Conservation (phyloP, 2,329 filamentous ascomycete genomes). For the Ampelomyces quisqualis region DNA sequence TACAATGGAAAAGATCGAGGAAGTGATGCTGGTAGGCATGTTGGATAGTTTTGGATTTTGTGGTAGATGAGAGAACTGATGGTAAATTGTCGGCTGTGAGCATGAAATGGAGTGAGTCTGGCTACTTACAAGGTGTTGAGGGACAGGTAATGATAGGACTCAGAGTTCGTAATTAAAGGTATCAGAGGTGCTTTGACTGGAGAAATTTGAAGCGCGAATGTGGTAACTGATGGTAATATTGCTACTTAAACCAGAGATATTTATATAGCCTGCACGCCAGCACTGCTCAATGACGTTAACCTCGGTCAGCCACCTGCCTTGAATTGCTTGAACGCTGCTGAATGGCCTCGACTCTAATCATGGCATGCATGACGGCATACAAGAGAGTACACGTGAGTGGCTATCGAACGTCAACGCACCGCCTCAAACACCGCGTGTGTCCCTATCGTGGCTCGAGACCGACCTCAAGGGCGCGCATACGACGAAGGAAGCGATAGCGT, state of each 20-base stretch:
- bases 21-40: slow-evolving; percentile 40
- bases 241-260: too few relatives aligned
- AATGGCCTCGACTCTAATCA: slow-evolving; percentile 5
- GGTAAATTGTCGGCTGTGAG: not conserved
- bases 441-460: not conserved
- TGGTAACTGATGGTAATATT: too few relatives aligned
- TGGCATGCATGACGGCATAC: too few relatives aligned
- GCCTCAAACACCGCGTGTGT: slow-evolving; percentile 11
- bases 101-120: too few relatives aligned
- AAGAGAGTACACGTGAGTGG: too few relatives aligned
- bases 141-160: too few relatives aligned
- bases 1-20: slow-evolving; percentile 40
- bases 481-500: slow-evolving; percentile 2
- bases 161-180: too few relatives aligned
- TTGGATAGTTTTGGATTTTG: slow-evolving; percentile 8
- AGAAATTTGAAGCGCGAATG: too few relatives aligned
- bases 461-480: slow-evolving; percentile 5
- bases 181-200: too few relatives aligned
- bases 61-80: not conserved
- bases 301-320: not conserved
- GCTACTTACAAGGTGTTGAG: too few relatives aligned
- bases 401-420: slow-evolving; percentile 11
- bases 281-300: not conserved
- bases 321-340: not conserved
- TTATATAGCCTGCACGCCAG: not conserved